phyloP scores from a whole-genome alignment of 495 filamentous ascomycete genomes.

The Daldinia decipiens region DNA sequence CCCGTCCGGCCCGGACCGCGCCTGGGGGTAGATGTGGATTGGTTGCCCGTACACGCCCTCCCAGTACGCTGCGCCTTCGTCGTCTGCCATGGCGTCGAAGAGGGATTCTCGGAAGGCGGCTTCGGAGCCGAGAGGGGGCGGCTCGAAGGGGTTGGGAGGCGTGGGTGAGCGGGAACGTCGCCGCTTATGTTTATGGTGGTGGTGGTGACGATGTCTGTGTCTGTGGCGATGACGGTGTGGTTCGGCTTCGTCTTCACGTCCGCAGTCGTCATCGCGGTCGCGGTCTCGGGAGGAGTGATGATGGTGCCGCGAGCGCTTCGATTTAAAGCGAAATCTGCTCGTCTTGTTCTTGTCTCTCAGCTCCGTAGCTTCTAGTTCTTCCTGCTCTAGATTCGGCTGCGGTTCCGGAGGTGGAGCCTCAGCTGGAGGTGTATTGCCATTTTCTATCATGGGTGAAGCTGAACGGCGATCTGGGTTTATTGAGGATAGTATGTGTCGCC shows the following conservation, averaged over 20 bases:
- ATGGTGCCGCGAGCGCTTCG: conserved; percentile 42
- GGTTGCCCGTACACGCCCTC: conserved; percentile 94
- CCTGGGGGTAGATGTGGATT: conserved; percentile 61
- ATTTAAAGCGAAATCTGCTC: conserved; percentile 71
- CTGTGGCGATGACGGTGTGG: conserved; percentile 31
- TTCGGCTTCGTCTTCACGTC: conserved; percentile 34
- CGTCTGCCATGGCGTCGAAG: conserved; percentile 98
- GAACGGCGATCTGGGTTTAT: conserved; percentile 51
- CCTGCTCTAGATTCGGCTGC: conserved; percentile 31
- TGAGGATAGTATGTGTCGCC: conserved; percentile 57
- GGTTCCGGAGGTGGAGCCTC: conserved; percentile 33
- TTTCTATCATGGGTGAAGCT: conserved; percentile 26
- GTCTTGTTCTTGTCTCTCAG: conserved; percentile 36
- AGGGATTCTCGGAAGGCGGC: conserved; percentile 92
- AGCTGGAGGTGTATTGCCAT: conserved; percentile 7
- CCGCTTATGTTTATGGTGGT: conserved; percentile 40
- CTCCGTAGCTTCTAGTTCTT: conserved; percentile 30
- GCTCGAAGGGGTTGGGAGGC: conserved; percentile 59
- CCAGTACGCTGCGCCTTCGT: conserved; percentile 96
- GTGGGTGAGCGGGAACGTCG: conserved; percentile 46
- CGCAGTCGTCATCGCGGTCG: conserved; percentile 21
- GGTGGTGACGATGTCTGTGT: conserved; percentile 49
- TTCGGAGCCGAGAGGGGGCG: conserved; percentile 67
- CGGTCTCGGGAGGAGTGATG: conserved; percentile 32
- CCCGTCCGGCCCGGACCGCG: conserved; percentile 52